Percentiles rank a stretch among this genome's conserved stretches.
Conservation (phyloP, 495 filamentous ascomycete species). For the Hypoxylon cercidicola region DNA sequence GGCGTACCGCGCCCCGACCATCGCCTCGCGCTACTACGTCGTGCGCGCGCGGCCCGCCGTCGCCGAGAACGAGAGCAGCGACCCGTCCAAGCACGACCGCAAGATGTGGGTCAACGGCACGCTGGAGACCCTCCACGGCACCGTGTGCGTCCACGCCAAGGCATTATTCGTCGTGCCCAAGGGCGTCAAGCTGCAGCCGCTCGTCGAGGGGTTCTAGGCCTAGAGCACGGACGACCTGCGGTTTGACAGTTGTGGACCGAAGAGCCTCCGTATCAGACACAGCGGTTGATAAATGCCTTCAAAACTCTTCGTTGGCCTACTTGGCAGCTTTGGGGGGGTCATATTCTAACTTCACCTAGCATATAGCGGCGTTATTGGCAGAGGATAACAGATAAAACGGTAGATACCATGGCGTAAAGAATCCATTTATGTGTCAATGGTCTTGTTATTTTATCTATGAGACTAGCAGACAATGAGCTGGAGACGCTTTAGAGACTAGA, state of each 20-base stretch:
- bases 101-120: slow-evolving; percentile 70
- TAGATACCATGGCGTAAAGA: neutral
- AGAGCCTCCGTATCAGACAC: neutral
- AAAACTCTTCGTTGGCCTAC: no score
- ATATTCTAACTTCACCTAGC: neutral
- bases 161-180: slow-evolving; percentile 73
- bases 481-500: neutral
- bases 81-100: slow-evolving; percentile 63
- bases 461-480: no score
- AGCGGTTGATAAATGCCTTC: no score
- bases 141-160: slow-evolving; percentile 64
- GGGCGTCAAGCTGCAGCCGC: slow-evolving; percentile 54
- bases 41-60: slow-evolving; percentile 60
- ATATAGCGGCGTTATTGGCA: neutral
- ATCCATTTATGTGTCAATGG: neutral
- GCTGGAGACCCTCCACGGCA: slow-evolving; percentile 64
- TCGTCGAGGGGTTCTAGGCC: slow-evolving; percentile 57
- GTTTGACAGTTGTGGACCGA: neutral
- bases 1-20: slow-evolving; percentile 68
- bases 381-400: neutral
- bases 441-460: no score
- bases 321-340: neutral
- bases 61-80: slow-evolving; percentile 44
- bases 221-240: neutral
- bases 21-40: slow-evolving; percentile 70